Conservation (phyloP, 306 rosid genomes). For the Cucumis sativus region DNA sequence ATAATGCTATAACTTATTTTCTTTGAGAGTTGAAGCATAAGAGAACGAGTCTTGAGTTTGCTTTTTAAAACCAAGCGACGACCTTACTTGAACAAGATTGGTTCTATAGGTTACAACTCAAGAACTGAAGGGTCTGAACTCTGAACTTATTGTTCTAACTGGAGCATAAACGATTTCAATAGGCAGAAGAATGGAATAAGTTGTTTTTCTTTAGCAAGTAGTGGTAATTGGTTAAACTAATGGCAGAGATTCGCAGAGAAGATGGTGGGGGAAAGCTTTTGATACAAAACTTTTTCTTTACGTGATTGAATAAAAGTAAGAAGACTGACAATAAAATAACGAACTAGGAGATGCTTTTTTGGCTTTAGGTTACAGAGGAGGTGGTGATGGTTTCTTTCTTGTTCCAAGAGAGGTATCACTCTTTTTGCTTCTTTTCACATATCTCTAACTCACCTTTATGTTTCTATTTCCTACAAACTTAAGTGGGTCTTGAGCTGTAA, state of each 20-base stretch:
- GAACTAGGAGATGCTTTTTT: conserved; percentile 34
- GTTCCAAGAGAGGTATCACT: conserved; percentile 33
- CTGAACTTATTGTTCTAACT: neutral
- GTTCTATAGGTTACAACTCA: too few relatives aligned
- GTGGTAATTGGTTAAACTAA: neutral
- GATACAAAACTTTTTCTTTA: conserved; percentile 50
- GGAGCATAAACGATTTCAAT: neutral
- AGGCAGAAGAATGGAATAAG: conserved; percentile 2
- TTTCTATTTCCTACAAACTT: conserved; percentile 26
- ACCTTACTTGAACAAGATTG: too few relatives aligned
- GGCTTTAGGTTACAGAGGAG: conserved; percentile 19
- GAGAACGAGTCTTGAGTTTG: neutral
- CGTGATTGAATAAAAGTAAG: conserved; percentile 46
- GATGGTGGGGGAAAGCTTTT: conserved; percentile 41
- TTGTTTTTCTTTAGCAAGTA: conserved; percentile 4
- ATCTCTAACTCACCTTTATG: conserved; percentile 53
- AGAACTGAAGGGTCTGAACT: neutral
- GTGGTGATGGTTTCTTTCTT: conserved; percentile 24
- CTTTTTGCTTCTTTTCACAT: conserved; percentile 28
- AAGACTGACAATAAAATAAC: conserved; percentile 20
- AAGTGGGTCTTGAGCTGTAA: conserved; percentile 40
- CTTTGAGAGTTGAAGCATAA: neutral
- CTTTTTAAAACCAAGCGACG: neutral
- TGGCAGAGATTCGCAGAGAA: conserved; percentile 34
- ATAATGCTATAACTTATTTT: neutral